Percentiles rank a stretch among this genome's conserved stretches.
Evolutionary conservation across 441 rosid genomes (phyloP).

Genomic region (Lepidium campestre): DNA sequence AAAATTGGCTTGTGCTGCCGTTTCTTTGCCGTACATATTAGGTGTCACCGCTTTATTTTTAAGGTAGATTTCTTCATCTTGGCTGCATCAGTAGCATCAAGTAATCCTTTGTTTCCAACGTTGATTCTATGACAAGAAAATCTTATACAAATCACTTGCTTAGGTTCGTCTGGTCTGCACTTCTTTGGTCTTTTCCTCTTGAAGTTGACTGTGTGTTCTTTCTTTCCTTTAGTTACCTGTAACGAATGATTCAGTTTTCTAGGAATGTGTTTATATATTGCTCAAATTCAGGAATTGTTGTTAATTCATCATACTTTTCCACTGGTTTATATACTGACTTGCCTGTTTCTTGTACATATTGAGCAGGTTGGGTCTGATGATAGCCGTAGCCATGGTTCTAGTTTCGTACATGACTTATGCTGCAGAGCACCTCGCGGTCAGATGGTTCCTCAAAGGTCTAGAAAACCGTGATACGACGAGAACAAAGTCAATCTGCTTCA

Average conservation of each 20-base stretch:
- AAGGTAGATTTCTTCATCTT: constrained; percentile 42
- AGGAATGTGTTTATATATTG: not conserved
- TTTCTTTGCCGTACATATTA: constrained; percentile 66
- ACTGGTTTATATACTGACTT: constrained; percentile 5
- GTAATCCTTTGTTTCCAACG: not conserved
- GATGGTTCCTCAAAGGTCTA: constrained; percentile 61
- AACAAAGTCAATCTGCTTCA: constrained; percentile 39
- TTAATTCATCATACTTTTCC: not conserved
- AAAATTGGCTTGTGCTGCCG: constrained; percentile 55
- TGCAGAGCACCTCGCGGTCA: constrained; percentile 66
- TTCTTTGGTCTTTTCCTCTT: not conserved
- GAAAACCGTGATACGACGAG: constrained; percentile 57
- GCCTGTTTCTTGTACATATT: not conserved
- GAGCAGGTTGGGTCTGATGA: constrained; percentile 83
- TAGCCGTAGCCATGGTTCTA: constrained; percentile 66
- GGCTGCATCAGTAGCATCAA: not conserved
- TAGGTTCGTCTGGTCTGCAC: not conserved
- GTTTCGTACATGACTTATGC: constrained; percentile 92
- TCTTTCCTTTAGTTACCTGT: not conserved
- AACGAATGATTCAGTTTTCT: not conserved
- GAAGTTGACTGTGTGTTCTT: not conserved
- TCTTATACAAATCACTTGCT: not conserved
- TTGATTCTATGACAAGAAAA: not conserved
- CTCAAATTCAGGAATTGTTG: not conserved
- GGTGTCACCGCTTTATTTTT: constrained; percentile 81